Evolutionary conservation across 2,329 filamentous ascomycete genomes (phyloP).

Genomic region (Talaromyces sp.): DNA sequence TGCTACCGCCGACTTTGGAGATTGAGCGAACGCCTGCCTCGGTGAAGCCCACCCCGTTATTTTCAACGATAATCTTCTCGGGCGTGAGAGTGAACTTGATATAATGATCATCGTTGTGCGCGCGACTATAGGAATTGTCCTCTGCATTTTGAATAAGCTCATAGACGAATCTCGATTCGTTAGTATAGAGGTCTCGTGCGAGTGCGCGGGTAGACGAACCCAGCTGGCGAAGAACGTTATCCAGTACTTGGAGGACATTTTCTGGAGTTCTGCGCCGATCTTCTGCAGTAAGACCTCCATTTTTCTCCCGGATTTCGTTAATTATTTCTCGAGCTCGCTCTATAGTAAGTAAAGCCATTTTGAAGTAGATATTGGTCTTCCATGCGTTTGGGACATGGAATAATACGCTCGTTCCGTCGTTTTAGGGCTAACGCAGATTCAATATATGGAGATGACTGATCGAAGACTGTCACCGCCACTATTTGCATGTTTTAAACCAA

Average conservation of each 20-base stretch:
- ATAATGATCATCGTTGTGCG: too few species aligned
- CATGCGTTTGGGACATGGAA: not conserved
- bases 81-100: not conserved
- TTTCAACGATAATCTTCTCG: not conserved
- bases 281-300: constrained; percentile 2
- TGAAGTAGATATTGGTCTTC: not conserved
- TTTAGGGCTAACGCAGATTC: not conserved
- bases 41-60: not conserved
- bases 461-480: not conserved
- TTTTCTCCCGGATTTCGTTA: not conserved
- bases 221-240: not conserved
- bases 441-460: not conserved
- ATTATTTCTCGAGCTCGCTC: not conserved
- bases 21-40: not conserved
- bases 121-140: not conserved
- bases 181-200: not conserved
- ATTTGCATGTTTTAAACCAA: not conserved
- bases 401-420: not conserved
- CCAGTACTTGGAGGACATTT: not conserved
- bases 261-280: not conserved
- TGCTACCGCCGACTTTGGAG: not conserved
- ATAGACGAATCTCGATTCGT: not conserved
- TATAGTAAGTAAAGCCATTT: not conserved
- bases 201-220: not conserved
- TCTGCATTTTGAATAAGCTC: not conserved